Evolutionary conservation across 2,329 filamentous ascomycete species (phyloP), one percentile per base, ranked within the genome.

Genomic region (Fusarium staphyleae): DNA sequence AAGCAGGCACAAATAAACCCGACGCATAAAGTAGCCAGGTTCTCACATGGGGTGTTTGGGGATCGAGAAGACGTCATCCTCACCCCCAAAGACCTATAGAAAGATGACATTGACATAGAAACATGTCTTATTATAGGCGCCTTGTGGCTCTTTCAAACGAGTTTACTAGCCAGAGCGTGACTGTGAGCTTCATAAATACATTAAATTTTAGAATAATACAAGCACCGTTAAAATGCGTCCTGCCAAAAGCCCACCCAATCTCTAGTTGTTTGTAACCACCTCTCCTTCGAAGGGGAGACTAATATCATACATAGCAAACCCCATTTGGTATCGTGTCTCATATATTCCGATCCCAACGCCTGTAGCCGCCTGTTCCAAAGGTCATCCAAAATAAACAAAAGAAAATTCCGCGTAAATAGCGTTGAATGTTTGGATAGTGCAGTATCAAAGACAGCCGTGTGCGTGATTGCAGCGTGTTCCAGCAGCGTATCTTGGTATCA

Each of bases 151-250:
- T 29, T 10, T 29, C 28, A 10, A 4, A 4, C 10, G 28, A 5
- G 28, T 13, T 10, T 10, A 10, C 28, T 10, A 4, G 12, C 28
- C 9, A 15, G 12, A 7, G 30, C n/a, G 13, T 33, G 30, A 15
- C 15, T 19, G 22, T 9, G 29, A 43, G 39, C 22, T 28, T 59
- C 43, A 52, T 62, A 16, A 52, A 47, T 46, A 47, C 44, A 49
- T 61, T 54, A 47, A 14, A 10, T 16, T 28, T 39, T 24, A 22
- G 15, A 36, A 41, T 48, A 39, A 15, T 32, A 12, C 13, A 22
- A 43, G 33, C 42, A 43, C 35, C 41, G 14, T 40, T 39, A 34
- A 32, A 52, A 44, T 48, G 30, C 48, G 48, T 49, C 34, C 30
- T 43, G 48, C 52, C 30, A 19, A 30, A 16, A 22, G 30, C 34